Base-by-base conservation (phyloP, 2,329 filamentous ascomycete species). In the Fusarium domesticum region DNA sequence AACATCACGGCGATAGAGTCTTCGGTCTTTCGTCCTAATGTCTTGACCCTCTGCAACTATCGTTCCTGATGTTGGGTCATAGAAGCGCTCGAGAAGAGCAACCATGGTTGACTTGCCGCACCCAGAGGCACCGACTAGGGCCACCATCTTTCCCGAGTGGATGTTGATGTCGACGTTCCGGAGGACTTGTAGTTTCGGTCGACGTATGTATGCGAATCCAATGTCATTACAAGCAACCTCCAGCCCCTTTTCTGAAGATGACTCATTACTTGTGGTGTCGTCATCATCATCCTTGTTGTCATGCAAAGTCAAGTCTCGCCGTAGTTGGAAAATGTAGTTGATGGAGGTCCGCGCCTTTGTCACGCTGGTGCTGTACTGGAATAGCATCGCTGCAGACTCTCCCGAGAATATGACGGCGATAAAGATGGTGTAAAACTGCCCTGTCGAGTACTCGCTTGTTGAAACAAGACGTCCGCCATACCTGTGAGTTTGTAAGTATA, bases 81-180 rank as follows among this genome's bases (percentile, higher is more conserved):
- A 70, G 50, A 73, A 74, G 11, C 73, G 65, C 52, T 76, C 66
- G 0, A 77, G 62, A 10, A 77, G 63, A 6, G 74, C 71, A 39
- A 85, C 71, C 43, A 80, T 76, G 3, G 80, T 83, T 1, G 76
- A 80, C 54, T 84, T 84, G 1, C 78, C 79, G 50, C 77, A 80
- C 6, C 78, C 78, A 0, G 75, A 80, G 1, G 77, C 70, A 5
- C 79, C 78, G 0, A 83, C 78, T 6, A 81, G 69, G 3, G 77
- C 79, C 2, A 77, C 64, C 54, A 75, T 78, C 49, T 72, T 68
- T 8, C 75, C 73, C 5, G 70, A 67, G 23, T 62, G 47, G 39
- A 78, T 71, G 39, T 46, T 47, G 33, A 74, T 65, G 33, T 67
- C 56, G 11, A 76, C 63, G 5, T 68, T 64, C 16, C 68, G 58